Evolutionary conservation across 1,284 basidiomycete species (phyloP).

Genomic region (Crucibulum parvulum): DNA sequence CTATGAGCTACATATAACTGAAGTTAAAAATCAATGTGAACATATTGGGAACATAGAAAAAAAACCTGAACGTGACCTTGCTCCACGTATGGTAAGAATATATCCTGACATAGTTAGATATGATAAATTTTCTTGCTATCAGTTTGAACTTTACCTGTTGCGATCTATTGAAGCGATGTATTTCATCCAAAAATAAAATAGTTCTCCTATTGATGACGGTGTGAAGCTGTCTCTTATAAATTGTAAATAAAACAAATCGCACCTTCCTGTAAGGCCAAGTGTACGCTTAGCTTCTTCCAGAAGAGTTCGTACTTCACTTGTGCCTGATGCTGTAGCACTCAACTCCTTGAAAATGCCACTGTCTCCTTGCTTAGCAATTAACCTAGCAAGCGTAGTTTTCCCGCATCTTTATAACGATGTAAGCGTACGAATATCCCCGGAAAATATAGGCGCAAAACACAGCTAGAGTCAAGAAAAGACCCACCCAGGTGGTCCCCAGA

Average conservation of each 20-base stretch:
- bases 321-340: constrained; percentile 78
- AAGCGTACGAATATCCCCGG: neutral
- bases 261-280: constrained; percentile 76
- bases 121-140: neutral
- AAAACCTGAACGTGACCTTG: constrained; percentile 76
- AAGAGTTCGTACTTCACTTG: constrained; percentile 80
- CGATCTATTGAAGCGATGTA: constrained; percentile 87
- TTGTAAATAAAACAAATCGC: constrained; percentile 1
- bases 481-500: constrained; percentile 82
- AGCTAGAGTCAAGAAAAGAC: constrained; percentile 18
- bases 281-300: constrained; percentile 84
- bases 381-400: constrained; percentile 82
- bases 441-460: constrained; percentile 4
- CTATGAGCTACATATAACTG: constrained; percentile 62
- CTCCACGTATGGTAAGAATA: constrained; percentile 85
- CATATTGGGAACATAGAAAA: neutral
- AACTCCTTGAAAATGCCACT: constrained; percentile 73
- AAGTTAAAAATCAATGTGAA: constrained; percentile 14
- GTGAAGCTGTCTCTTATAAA: neutral
- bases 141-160: constrained; percentile 65
- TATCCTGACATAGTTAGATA: constrained; percentile 52
- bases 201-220: constrained; percentile 55
- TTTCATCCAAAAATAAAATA: constrained; percentile 85
- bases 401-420: constrained; percentile 55
- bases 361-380: constrained; percentile 67